A percentile compares a stretch with the other conserved stretches of the same genome.
Evolutionary conservation across 73 alveolate species (phyloP).

Genomic region (Symbiodinium pilosum): DNA sequence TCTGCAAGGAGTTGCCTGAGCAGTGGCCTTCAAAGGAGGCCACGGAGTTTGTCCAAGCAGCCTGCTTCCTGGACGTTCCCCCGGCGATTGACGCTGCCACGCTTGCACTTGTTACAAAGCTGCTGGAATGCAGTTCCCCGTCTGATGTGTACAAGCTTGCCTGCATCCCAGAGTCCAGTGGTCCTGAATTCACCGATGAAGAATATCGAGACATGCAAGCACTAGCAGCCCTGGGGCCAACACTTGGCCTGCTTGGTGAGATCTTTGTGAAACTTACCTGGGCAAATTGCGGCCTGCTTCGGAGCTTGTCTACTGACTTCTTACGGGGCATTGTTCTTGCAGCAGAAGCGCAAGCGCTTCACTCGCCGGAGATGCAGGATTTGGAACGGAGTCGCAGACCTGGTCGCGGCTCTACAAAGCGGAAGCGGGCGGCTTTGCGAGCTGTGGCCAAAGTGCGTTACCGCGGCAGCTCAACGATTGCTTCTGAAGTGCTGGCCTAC

Average conservation of each 20-base stretch:
- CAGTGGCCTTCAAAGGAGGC: constrained; percentile 40
- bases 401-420: background rate
- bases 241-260: constrained; percentile 54
- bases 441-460: constrained; percentile 7
- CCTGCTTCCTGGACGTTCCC: constrained; percentile 55
- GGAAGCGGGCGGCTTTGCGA: constrained; percentile 10
- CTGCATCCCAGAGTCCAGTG: background rate
- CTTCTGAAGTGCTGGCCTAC: constrained; percentile 1
- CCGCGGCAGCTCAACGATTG: constrained; percentile 55
- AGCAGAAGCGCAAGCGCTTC: constrained; percentile 21
- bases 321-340: constrained; percentile 3
- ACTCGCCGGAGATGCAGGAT: constrained; percentile 37
- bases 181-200: background rate
- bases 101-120: background rate
- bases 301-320: constrained; percentile 21
- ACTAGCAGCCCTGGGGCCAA: constrained; percentile 26
- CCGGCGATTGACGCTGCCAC: constrained; percentile 35
- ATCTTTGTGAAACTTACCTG: constrained; percentile 26
- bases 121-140: constrained; percentile 17
- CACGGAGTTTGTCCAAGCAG: constrained; percentile 61
- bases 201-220: background rate
- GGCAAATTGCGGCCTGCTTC: constrained; percentile 19
- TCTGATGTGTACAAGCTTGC: constrained; percentile 16
- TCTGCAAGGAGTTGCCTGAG: background rate
- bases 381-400: constrained; percentile 23